These are phyloP conservation scores for Trametes hirsuta DNA, from an alignment of 1,284 basidiomycete species.

Conservation along the genomic window DNA sequence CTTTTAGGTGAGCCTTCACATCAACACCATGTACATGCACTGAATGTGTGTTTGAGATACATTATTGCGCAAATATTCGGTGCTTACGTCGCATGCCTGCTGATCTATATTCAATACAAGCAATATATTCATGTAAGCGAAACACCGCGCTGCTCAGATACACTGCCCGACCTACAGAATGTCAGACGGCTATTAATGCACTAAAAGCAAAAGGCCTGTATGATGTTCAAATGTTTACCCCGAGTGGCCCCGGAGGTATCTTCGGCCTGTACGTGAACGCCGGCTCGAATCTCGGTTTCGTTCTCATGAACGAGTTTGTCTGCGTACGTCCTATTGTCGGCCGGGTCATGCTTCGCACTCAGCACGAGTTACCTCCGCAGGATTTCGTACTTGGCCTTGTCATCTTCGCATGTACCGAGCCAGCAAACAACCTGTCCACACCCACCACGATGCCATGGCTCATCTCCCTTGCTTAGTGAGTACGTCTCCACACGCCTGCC, in stretches of 20 bases:
- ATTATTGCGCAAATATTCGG: slow-evolving; percentile 67
- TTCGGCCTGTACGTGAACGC: slow-evolving; percentile 58
- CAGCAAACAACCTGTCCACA: slow-evolving; percentile 61
- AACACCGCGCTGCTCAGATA: neutral
- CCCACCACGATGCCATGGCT: slow-evolving; percentile 56
- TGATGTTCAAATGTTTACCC: slow-evolving; percentile 54
- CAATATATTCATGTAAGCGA: slow-evolving; percentile 45
- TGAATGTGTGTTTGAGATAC: slow-evolving; percentile 44
- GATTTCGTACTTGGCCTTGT: slow-evolving; percentile 66
- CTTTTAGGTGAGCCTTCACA: slow-evolving; percentile 41
- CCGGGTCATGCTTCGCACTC: neutral
- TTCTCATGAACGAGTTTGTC: slow-evolving; percentile 69
- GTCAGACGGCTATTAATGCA: slow-evolving; percentile 43
- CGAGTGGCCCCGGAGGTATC: slow-evolving; percentile 62
- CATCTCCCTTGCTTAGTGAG: slow-evolving; percentile 60
- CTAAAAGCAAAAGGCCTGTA: slow-evolving; percentile 46
- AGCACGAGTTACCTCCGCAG: slow-evolving; percentile 37
- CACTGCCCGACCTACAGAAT: neutral
- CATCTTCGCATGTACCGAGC: slow-evolving; percentile 62
- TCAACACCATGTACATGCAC: neutral
- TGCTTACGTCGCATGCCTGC: slow-evolving; percentile 59
- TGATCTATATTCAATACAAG: slow-evolving; percentile 67
- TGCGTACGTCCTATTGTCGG: slow-evolving; percentile 44
- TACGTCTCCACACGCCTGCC: neutral
- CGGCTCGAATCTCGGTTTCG: slow-evolving; percentile 54